Percentiles rank a stretch among this genome's conserved stretches.
phyloP scores from a whole-genome alignment of 176 grass and related monocot species.

The Poa pratensis region DNA sequence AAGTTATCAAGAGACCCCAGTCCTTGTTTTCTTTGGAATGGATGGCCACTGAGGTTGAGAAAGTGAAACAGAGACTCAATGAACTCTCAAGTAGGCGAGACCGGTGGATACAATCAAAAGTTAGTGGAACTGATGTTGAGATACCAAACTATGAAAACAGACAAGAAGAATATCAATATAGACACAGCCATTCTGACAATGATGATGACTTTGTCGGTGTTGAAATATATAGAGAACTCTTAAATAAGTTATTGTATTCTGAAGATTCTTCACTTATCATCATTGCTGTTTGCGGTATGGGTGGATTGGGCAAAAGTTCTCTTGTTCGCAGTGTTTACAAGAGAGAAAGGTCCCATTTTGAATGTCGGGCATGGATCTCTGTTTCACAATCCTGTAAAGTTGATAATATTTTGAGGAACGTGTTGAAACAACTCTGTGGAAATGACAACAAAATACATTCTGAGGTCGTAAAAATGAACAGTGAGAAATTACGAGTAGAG shows the following conservation, averaged over 20 bases:
- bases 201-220: constrained; percentile 51
- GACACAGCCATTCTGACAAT: constrained; percentile 12
- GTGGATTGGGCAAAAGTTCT: constrained; percentile 56
- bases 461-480: not conserved
- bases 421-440: constrained; percentile 23
- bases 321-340: constrained; percentile 45
- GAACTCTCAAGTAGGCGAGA: not conserved
- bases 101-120: not conserved
- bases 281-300: constrained; percentile 61
- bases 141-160: constrained; percentile 1
- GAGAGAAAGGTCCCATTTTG: constrained; percentile 17
- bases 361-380: constrained; percentile 33
- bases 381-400: constrained; percentile 38
- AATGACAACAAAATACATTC: not conserved
- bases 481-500: not conserved
- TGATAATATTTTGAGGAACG: constrained; percentile 19
- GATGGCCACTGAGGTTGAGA: constrained; percentile 29
- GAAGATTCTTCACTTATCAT: not conserved
- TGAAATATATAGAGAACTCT: constrained; percentile 31
- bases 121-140: not conserved
- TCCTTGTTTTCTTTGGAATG: constrained; percentile 11
- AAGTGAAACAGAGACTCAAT: not conserved
- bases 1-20: constrained; percentile 1
- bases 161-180: constrained; percentile 10
- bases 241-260: constrained; percentile 30